Percentiles rank a stretch among this genome's conserved stretches.
Conservation (phyloP, 2,329 filamentous ascomycete species). For the Teratosphaeria epicoccoides region DNA sequence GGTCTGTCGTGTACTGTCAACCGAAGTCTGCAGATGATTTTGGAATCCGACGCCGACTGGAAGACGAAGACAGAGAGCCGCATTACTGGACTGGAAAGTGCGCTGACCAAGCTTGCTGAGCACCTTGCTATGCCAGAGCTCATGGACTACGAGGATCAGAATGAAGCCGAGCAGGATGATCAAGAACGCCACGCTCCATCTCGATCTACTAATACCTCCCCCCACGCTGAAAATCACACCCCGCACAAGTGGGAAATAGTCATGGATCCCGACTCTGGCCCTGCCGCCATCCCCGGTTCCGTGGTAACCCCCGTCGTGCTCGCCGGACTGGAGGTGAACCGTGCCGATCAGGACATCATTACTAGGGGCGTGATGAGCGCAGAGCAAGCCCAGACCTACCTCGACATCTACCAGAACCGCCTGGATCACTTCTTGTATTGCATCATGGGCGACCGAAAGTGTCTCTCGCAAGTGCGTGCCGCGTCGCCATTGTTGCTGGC, state of each 20-base stretch:
- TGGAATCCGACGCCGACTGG: constrained; percentile 33
- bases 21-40: constrained; percentile 31
- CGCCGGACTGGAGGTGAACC: constrained; percentile 14
- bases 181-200: not conserved
- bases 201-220: constrained; percentile 10
- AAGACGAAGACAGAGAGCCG: constrained; percentile 30
- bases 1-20: constrained; percentile 32
- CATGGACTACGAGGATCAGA: constrained; percentile 15
- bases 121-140: constrained; percentile 15
- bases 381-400: constrained; percentile 20
- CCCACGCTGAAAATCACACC: constrained; percentile 15
- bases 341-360: constrained; percentile 21
- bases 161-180: constrained; percentile 8
- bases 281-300: constrained; percentile 25
- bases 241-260: constrained; percentile 28
- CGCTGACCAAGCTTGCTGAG: constrained; percentile 20
- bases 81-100: constrained; percentile 28
- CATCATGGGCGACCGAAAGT: constrained; percentile 23
- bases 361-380: constrained; percentile 17
- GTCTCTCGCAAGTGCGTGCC: constrained; percentile 18
- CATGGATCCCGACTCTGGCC: constrained; percentile 29
- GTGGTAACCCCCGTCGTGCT: constrained; percentile 20
- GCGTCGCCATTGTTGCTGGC: constrained; percentile 25
- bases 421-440: constrained; percentile 26
- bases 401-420: constrained; percentile 22